Base-by-base conservation (phyloP, 192 early-diverging fungal species). In the Coemansia sp. region DNA sequence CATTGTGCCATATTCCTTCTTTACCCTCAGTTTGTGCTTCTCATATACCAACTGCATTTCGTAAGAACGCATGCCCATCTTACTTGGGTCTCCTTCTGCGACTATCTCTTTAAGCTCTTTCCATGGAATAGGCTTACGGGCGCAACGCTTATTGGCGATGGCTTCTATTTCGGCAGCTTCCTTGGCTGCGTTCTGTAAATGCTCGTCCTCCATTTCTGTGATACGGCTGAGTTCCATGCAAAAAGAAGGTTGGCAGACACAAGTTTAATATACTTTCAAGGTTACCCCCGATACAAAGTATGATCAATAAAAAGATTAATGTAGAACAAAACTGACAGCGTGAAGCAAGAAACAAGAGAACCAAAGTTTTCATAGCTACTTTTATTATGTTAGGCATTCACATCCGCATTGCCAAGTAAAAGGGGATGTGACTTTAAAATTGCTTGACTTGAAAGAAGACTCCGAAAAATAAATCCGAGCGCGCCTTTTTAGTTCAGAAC, bases 31-130 rank as follows among this genome's bases (percentile, higher is more conserved):
- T 27, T 38, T 61, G 12, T 57, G 54, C 16, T 24, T 28, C 22
- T 76, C 68, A 64, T 76, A 76, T 16, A 3, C 5, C n/a, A 49
- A 57, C 41, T 76, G 74, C n/a, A 48, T 58, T 44, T 65, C 62
- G 22, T 51, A 22, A 54, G 68, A 66, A 56, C 74, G 74, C 16
- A 16, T 44, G 38, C 74, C 68, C 9, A 76, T 64, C 14, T 67
- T 67, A 30, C 62, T 68, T 10, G 66, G 28, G 34, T 69, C 57
- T 22, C 60, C 47, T 2, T 63, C 24, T 25, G 69, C 74, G 5
- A 76, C 56, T n/a, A 58, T 49, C 51, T 52, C 3, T 59, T 76
- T 76, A 56, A 70, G 61, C 34, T 51, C 47, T 2, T 47, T 4
- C 74, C 74, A 76, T 21, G 68, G 34, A 12, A 76, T 52, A 0